Base-by-base conservation (phyloP, 116 monocot species). In the Thalassia testudinum region DNA sequence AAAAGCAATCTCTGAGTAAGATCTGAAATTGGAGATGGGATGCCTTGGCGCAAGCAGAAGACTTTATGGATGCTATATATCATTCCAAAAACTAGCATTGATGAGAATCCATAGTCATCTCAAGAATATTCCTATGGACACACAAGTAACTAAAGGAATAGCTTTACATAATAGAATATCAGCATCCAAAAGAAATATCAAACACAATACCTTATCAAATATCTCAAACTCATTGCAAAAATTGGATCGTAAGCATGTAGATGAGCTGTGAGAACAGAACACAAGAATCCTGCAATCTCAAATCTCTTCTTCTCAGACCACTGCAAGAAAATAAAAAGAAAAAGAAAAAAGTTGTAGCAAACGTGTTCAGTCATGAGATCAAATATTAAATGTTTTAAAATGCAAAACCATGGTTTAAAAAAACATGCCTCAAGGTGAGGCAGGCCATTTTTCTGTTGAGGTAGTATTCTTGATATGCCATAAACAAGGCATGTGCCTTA, bases 211-310 rank as follows among this genome's bases (percentile, higher is more conserved):
- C 95, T 88, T 75, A 95, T 87, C 50, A 95, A 72, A 70, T 95
- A 95, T 77, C 81, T 75, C 62, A 95, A 67, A 17, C 85, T 70
- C 85, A 95, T 76, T 29, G 73, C 72, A 66, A 95, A 72, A 58
- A 88, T 62, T 22, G 95, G 85, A 63, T 88, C 95, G 67, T 95
- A 79, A 14, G 88, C 88, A 52, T 88, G 81, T 47, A 95, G 65
- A 26, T 85, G 81, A 56, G 78, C 71, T 67, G 81, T 84, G 57
- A 95, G 62, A 70, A 88, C 69, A 43, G 95, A 81, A 42, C 66
- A 78, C 15, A 95, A 30, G n/a, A 84, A 54, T 37, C 88, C 95
- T 63, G 95, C 88, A 66, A 88, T 76, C 38, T 95, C 88, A 61
- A 57, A 72, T 37, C 88, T 78, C 67, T 71, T 84, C 60, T 64